Evolutionary conservation across 805 yeast genomes (phyloP), one percentile per base, ranked within the genome.

Genomic region (Yarrowia hollandica): DNA sequence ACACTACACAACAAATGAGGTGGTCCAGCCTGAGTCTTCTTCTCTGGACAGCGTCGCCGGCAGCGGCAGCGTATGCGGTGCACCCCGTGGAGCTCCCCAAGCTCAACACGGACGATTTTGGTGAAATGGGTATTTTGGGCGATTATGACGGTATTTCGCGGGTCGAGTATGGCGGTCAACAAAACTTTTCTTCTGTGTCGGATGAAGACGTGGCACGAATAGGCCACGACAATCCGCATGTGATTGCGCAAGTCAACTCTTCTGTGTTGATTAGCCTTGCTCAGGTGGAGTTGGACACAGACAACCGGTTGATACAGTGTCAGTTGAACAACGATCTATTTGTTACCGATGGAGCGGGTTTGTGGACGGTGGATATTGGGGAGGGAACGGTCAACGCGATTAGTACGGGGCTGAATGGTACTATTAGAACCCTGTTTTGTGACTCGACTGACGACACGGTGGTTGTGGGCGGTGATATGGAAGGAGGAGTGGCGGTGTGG

Each of bases 381-480:
- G 60, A 72, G 14, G 70, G 68, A 5, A 62, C 48, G 8, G 56
- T 71, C 22, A n/a, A 61, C 30, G 50, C 66, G 3, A 62, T 65
- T 15, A 48, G 62, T 28, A 60, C 58, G 14, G 66, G 64, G 21
- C 52, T 64, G 14, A 44, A 67, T 3, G 84, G 83, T 5, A 60
- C 68, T 1, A 76, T 85, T 2, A 64, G 69, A 3, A 65, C 83
- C 0, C 77, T 81, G 0, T 73, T 74, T 37, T 80, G 82, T 59
- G 84, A 84, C 71, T 48, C 64, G 1, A 77, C 75, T 42, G 69
- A 72, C 30, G 71, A 79, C 19, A 60, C 81, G 19, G 78, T 89
- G 0, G 90, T 88, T 67, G 79, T 88, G 50, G 99, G 97, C 9
- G 99, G 99, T 18, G 77, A 81, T 61, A 81, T 92, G 64, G 69